Conservation (phyloP, 176 grass and related monocot genomes). For the Saccharum officinarum region DNA sequence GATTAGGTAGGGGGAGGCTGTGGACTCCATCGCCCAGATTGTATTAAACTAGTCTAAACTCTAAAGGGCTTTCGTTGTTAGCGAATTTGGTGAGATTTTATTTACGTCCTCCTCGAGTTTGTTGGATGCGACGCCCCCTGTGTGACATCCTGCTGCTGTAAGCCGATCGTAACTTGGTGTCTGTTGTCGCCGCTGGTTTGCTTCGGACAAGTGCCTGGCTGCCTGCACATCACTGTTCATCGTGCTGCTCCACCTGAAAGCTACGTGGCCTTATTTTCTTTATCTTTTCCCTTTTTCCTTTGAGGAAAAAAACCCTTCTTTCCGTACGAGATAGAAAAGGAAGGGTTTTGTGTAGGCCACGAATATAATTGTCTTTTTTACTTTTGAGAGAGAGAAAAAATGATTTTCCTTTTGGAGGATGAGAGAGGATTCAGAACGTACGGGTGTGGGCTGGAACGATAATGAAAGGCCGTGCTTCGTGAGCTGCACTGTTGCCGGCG, state of each 20-base stretch:
- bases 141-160: conserved; percentile 35
- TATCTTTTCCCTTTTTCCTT: neutral
- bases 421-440: neutral
- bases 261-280: neutral
- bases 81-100: conserved; percentile 55
- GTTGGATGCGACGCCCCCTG: conserved; percentile 25
- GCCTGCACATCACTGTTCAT: neutral
- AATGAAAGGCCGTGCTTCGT: neutral
- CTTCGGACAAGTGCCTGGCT: neutral
- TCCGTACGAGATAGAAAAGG: neutral
- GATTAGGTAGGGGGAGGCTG: conserved; percentile 21
- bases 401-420: neutral
- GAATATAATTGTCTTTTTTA: neutral
- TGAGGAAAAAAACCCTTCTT: neutral
- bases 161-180: conserved; percentile 32
- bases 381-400: neutral
- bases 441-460: neutral
- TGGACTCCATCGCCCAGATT: conserved; percentile 21
- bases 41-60: conserved; percentile 23
- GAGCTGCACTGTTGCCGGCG: neutral
- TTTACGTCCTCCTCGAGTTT: conserved; percentile 38
- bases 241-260: neutral
- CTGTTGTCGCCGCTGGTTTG: conserved; percentile 2
- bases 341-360: neutral
- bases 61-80: conserved; percentile 28